A percentile compares a stretch with the other conserved stretches of the same genome.
Conservation (phyloP, 495 filamentous ascomycete species). For the Lasiosphaeria ovina region DNA sequence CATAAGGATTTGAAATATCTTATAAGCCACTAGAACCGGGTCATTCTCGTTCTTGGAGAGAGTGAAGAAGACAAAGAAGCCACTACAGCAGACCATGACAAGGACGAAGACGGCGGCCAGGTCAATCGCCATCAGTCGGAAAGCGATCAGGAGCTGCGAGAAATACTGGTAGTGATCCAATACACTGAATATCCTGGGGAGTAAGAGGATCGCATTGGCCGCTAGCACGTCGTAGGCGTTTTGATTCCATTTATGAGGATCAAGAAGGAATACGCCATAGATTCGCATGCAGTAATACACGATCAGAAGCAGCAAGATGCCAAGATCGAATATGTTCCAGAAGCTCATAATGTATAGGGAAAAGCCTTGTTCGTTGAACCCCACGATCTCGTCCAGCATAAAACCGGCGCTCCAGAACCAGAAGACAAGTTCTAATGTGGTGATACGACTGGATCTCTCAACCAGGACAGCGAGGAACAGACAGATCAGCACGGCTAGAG, state of each 20-base stretch:
- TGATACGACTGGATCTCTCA: constrained; percentile 70
- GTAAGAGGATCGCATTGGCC: constrained; percentile 81
- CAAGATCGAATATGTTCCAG: constrained; percentile 93
- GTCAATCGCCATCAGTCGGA: constrained; percentile 88
- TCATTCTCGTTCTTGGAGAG: constrained; percentile 64
- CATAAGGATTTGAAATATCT: constrained; percentile 91
- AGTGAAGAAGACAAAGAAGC: constrained; percentile 92
- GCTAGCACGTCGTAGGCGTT: constrained; percentile 90
- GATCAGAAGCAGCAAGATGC: constrained; percentile 80
- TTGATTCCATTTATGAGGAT: constrained; percentile 64
- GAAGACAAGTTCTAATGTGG: constrained; percentile 77
- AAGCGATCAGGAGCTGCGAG: constrained; percentile 88
- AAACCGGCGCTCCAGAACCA: constrained; percentile 97
- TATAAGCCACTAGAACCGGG: constrained; percentile 71
- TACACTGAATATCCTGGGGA: constrained; percentile 86
- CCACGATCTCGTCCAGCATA: constrained; percentile 93
- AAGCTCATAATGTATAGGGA: constrained; percentile 94
- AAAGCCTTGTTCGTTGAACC: constrained; percentile 91
- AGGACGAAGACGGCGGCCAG: constrained; percentile 78
- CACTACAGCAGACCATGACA: constrained; percentile 81
- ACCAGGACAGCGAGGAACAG: constrained; percentile 75
- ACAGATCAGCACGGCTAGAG: constrained; percentile 75
- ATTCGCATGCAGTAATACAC: constrained; percentile 85
- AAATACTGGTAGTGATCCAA: constrained; percentile 94
- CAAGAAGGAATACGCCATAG: constrained; percentile 77